phyloP scores from a whole-genome alignment of 352 stramenopile species.

The Phytophthora sojae region DNA sequence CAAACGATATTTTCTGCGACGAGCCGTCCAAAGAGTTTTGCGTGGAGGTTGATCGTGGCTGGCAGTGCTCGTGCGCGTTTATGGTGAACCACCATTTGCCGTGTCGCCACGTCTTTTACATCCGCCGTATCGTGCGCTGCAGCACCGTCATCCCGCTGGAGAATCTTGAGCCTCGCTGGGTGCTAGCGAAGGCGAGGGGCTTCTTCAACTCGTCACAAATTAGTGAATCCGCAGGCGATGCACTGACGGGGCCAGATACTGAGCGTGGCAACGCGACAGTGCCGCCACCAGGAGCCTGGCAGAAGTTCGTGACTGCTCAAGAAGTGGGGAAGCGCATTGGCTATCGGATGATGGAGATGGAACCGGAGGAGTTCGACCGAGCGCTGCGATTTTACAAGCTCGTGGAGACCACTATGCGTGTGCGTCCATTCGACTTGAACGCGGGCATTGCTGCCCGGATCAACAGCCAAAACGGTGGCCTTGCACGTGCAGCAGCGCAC shows the following conservation, averaged over 20 bases:
- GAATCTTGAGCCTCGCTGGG: constrained; percentile 37
- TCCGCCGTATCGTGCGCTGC: constrained; percentile 45
- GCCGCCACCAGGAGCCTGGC: constrained; percentile 34
- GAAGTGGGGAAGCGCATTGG: constrained; percentile 45
- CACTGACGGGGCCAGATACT: not conserved
- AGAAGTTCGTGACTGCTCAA: constrained; percentile 40
- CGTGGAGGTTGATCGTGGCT: constrained; percentile 38
- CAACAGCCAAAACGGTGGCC: constrained; percentile 1
- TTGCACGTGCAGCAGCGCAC: not conserved
- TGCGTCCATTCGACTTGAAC: constrained; percentile 37
- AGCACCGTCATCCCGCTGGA: constrained; percentile 39
- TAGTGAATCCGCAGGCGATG: not conserved
- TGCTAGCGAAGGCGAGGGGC: constrained; percentile 26
- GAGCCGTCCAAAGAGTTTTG: constrained; percentile 46
- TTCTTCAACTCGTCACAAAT: constrained; percentile 31
- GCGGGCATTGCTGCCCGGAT: constrained; percentile 12
- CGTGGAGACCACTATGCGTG: constrained; percentile 40
- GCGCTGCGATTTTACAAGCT: constrained; percentile 45
- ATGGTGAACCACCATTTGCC: constrained; percentile 47
- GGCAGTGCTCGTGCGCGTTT: constrained; percentile 50
- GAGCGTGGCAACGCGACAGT: constrained; percentile 7
- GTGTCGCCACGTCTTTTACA: constrained; percentile 45
- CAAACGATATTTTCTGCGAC: constrained; percentile 43
- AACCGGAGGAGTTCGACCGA: constrained; percentile 31
- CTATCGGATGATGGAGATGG: constrained; percentile 45